Base-by-base conservation (phyloP, 2,329 filamentous ascomycete species). In the Microthyrium microscopicum region DNA sequence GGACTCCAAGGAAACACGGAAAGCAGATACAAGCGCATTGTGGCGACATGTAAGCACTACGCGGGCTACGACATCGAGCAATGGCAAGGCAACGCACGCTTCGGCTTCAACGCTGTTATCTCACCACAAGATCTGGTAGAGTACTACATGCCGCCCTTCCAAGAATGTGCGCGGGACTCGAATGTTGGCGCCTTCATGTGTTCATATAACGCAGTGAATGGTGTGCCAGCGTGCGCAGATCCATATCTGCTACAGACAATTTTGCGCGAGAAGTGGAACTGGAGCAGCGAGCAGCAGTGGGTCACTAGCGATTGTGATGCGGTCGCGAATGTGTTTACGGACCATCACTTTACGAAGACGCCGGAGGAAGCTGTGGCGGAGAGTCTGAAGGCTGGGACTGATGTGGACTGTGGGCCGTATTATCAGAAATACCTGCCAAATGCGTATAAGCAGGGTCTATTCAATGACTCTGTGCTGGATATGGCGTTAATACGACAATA, bases 231-330 rank as follows among this genome's bases (percentile, higher is more conserved):
- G 3, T 80, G 75, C 42, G 70, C 71, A 0, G 68, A 69, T 41
- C 56, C 60, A 0, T 80, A 72, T 41, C 58, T 80, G 1, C 57
- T 79, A 22, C 60, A 73, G 40, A 66, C 66, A 0, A 57, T 81
- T 11, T 58, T 81, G 3, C 62, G 76, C 2, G 65, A 76, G 28
- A 67, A 72, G 43, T 81, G 74, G 69, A 62, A 59, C 27, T 81
- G 73, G 61, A 67, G 62, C 0, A 59, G 64, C 3, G 61, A 69
- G 27, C 62, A 72, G 31, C 68, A 76, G 39, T 76, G 66, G 46
- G 62, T 80, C 22, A 72, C 69, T 1, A 69, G 64, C 12, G 75
- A 80, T 45, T 80, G 76, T 41, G 71, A 73, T 36, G 66, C 75
- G 0, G 58, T 77, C 1, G 56, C 64, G 27, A 66, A 75, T 44